Evolutionary conservation across 2,329 filamentous ascomycete genomes (phyloP).

Genomic region (Calonectria pteridis): DNA sequence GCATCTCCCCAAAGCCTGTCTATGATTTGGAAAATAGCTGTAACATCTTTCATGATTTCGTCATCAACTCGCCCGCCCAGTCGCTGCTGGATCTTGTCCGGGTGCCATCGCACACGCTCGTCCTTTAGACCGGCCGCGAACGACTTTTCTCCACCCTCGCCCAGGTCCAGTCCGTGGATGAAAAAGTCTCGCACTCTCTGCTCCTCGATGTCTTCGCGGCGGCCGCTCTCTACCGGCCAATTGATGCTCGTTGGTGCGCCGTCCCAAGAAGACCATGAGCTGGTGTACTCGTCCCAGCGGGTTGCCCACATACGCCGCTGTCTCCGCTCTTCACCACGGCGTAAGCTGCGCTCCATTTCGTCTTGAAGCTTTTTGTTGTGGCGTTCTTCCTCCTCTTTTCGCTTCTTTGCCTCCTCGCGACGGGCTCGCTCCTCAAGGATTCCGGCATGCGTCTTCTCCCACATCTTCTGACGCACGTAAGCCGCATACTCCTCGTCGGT

Average conservation of each 20-base stretch:
- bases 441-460: conserved; percentile 92
- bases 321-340: conserved; percentile 74
- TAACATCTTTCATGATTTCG: conserved; percentile 81
- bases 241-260: conserved; percentile 59
- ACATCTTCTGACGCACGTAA: conserved; percentile 91
- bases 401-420: conserved; percentile 65
- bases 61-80: conserved; percentile 81
- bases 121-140: conserved; percentile 74
- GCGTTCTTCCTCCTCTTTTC: conserved; percentile 64
- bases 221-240: conserved; percentile 80
- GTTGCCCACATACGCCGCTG: conserved; percentile 66
- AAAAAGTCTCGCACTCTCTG: conserved; percentile 79
- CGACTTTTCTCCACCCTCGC: conserved; percentile 58
- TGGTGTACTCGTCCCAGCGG: conserved; percentile 74
- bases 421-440: conserved; percentile 80
- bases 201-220: conserved; percentile 65
- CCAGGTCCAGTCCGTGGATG: conserved; percentile 58
- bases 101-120: conserved; percentile 95
- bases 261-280: conserved; percentile 72
- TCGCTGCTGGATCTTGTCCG: conserved; percentile 95
- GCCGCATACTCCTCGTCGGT: conserved; percentile 91
- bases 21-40: conserved; percentile 90
- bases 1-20: conserved; percentile 82
- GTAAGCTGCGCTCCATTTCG: conserved; percentile 78
- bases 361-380: conserved; percentile 65